phyloP scores from a whole-genome alignment of 2,329 filamentous ascomycete genomes.

The Fusarium decemcellulare region DNA sequence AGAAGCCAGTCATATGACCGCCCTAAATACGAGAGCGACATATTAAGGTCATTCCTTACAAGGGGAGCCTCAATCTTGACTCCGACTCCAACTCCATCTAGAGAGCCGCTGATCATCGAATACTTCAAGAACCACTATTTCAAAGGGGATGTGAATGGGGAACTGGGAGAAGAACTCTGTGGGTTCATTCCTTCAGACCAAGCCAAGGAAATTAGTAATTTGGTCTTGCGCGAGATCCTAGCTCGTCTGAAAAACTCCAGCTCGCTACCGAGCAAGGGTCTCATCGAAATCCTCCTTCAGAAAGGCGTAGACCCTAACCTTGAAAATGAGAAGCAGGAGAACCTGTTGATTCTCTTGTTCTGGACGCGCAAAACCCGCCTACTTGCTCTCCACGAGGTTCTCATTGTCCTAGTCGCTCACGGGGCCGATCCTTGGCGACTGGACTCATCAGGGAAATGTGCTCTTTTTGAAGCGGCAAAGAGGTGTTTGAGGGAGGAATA shows the following conservation, averaged over 20 bases:
- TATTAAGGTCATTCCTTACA: neutral
- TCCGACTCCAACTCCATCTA: neutral
- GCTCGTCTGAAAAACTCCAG: no score
- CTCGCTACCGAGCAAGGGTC: no score
- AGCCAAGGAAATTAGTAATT: neutral
- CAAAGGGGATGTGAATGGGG: neutral
- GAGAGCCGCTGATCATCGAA: neutral
- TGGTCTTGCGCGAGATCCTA: neutral
- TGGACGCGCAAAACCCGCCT: no score
- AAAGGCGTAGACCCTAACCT: neutral
- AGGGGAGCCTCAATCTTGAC: slow-evolving; percentile 1
- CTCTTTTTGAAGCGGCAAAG: neutral
- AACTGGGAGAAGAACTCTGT: neutral
- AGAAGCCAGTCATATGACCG: neutral
- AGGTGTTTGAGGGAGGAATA: neutral
- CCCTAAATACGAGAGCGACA: neutral
- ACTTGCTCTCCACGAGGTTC: neutral
- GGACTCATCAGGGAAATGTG: neutral
- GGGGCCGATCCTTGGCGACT: slow-evolving; percentile 4
- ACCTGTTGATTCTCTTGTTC: neutral
- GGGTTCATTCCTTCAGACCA: neutral
- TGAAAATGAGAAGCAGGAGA: neutral
- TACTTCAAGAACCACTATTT: neutral
- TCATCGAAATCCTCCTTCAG: neutral
- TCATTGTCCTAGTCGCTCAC: neutral